phyloP scores from a whole-genome alignment of 2,329 filamentous ascomycete genomes.

The Camptophora hylomeconis region DNA sequence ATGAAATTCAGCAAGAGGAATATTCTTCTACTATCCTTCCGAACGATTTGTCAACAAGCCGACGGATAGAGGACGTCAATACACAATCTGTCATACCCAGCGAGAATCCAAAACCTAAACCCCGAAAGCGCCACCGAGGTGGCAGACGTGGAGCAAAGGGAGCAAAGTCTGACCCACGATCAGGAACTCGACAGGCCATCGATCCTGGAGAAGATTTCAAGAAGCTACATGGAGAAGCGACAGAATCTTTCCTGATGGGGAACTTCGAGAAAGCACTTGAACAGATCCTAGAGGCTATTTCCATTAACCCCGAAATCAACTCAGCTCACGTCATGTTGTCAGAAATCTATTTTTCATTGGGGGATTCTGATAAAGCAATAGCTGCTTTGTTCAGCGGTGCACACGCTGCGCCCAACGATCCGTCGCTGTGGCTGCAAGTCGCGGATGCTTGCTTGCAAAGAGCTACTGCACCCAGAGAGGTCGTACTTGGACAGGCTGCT shows the following conservation, averaged over 20 bases:
- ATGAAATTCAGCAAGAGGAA: too few species aligned
- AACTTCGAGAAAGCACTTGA: conserved; percentile 29
- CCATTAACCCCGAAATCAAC: conserved; percentile 49
- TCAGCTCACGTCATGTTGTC: conserved; percentile 47
- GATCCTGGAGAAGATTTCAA: conserved; percentile 37
- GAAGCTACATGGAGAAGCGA: conserved; percentile 32
- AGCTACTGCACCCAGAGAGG: conserved; percentile 27
- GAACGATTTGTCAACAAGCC: too few species aligned
- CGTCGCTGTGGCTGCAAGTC: conserved; percentile 44
- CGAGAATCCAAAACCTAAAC: too few species aligned
- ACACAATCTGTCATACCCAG: too few species aligned
- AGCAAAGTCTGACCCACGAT: conserved; percentile 27
- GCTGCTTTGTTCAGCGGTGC: conserved; percentile 45
- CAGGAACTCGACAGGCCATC: conserved; percentile 30
- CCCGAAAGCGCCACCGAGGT: conserved; percentile 7
- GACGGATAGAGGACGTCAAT: too few species aligned
- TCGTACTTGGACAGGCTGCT: conserved; percentile 34
- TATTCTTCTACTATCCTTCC: too few species aligned
- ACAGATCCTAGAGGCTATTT: conserved; percentile 35
- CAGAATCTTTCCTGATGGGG: conserved; percentile 34
- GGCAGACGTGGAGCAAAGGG: conserved; percentile 28
- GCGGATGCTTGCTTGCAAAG: conserved; percentile 41
- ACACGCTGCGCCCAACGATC: conserved; percentile 41
- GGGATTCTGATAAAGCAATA: conserved; percentile 43
- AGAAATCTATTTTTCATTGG: conserved; percentile 43